Evolutionary conservation across 169 alveolate genomes (phyloP).

Genomic region (Ichthyophthirius multifiliis): DNA sequence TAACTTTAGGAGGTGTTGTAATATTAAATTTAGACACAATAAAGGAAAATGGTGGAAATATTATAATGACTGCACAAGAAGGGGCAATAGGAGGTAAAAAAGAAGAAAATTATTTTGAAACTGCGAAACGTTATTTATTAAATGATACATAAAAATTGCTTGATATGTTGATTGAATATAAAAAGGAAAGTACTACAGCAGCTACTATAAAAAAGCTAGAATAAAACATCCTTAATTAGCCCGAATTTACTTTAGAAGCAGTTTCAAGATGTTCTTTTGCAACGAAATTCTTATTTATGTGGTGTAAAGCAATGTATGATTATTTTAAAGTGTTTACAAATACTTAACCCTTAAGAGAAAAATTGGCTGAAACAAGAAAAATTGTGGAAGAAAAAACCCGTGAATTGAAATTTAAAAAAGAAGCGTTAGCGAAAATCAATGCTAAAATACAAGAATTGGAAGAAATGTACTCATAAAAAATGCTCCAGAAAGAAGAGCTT

Average conservation of each 20-base stretch:
- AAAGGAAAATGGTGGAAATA: constrained; percentile 52
- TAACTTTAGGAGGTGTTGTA: constrained; percentile 39
- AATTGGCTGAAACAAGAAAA: constrained; percentile 60
- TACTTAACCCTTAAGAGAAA: constrained; percentile 67
- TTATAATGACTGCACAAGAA: constrained; percentile 63
- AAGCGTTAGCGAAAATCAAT: constrained; percentile 76
- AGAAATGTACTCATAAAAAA: constrained; percentile 84
- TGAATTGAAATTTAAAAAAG: constrained; percentile 64
- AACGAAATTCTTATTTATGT: constrained; percentile 63
- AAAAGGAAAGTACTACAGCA: constrained; percentile 77
- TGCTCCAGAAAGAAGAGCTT: constrained; percentile 84
- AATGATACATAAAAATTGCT: constrained; percentile 80
- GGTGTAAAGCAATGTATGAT: constrained; percentile 89
- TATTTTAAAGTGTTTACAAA: constrained; percentile 73
- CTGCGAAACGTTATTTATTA: constrained; percentile 66
- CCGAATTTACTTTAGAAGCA: constrained; percentile 7
- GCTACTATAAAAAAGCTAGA: constrained; percentile 45
- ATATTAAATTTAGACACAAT: constrained; percentile 10
- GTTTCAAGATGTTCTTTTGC: constrained; percentile 52
- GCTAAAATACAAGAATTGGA: constrained; percentile 88
- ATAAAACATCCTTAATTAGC: constrained; percentile 29
- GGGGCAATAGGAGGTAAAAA: constrained; percentile 71
- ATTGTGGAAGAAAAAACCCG: constrained; percentile 56
- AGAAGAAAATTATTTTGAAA: constrained; percentile 73
- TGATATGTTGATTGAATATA: constrained; percentile 77